Evolutionary conservation across 2,329 filamentous ascomycete species (phyloP), one percentile per base, ranked within the genome.

Genomic region (Exserohilum rostratum): DNA sequence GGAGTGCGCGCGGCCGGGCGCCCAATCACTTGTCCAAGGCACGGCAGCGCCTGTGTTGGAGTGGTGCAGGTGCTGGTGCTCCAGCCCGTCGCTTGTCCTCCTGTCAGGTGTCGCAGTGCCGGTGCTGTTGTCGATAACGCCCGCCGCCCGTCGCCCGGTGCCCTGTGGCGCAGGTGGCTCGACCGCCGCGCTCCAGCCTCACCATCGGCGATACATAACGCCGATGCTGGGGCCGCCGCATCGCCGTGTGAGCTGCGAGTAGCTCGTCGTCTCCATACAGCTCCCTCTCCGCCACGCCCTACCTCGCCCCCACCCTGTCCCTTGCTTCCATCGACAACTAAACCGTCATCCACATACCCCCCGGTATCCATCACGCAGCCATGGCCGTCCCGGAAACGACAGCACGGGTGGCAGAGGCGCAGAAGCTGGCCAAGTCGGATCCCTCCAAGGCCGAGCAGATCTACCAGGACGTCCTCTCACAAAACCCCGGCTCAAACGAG

Each of bases 391-490:
- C 71, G 50, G 80, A 83, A 62, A 81, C 80, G 64, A 80, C 83
- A 65, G 81, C 83, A 75, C 84, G 89, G 82, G 88, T 97, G 84
- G 87, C 89, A 78, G 91, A 97, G 84, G 93, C 92, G 76, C 88
- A 93, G 83, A 87, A 90, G 81, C 81, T 93, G 72, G 85, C 86
- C 65, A 92, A 91, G 81, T 84, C 87, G 62, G 86, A 96, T 73
- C 90, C 93, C 64, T 80, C 84, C 70, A 90, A 95, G 82, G 91
- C 93, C 61, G 92, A 96, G 80, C 82, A 85, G 69, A 86, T 91
- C 74, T 98, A 93, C 83, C 91, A 93, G 78, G 89, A 95, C 52
- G 90, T 98, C 73, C 86, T 97, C 64, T 88, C 91, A 48, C 89
- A 90, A 78, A 87, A 91, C 33, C 92, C 93, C 18, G 90, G 90